Evolutionary conservation across 495 filamentous ascomycete species (phyloP).

Genomic region (Xylaria venustula): DNA sequence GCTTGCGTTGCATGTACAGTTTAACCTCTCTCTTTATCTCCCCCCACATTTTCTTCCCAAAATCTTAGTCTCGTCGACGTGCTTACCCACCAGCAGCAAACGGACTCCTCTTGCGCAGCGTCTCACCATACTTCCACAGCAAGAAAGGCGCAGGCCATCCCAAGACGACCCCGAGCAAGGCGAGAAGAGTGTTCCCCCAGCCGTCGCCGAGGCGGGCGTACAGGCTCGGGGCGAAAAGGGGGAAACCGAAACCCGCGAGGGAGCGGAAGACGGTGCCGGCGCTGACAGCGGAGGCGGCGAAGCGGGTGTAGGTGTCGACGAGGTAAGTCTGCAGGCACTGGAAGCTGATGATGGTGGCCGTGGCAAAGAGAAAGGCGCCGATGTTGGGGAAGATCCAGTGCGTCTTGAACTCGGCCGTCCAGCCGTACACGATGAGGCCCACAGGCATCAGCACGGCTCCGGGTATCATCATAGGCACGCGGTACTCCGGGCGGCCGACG

Average conservation of each 20-base stretch:
- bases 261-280: constrained; percentile 66
- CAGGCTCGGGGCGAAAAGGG: constrained; percentile 70
- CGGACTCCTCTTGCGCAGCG: constrained; percentile 55
- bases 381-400: constrained; percentile 77
- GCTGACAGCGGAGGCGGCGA: constrained; percentile 69
- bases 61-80: neutral
- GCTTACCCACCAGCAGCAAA: constrained; percentile 58
- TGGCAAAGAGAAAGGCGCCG: constrained; percentile 58
- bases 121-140: constrained; percentile 50
- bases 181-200: constrained; percentile 57
- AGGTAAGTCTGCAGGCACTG: constrained; percentile 74
- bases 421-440: constrained; percentile 72
- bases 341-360: constrained; percentile 62
- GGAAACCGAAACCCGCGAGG: constrained; percentile 72
- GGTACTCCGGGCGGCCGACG: constrained; percentile 58
- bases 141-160: constrained; percentile 49
- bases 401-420: constrained; percentile 58
- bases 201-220: constrained; percentile 55
- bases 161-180: constrained; percentile 50
- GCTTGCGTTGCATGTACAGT: no score
- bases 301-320: constrained; percentile 74
- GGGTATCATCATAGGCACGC: constrained; percentile 58
- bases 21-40: neutral
- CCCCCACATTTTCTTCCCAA: neutral
- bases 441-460: constrained; percentile 58